Evolutionary conservation across 495 filamentous ascomycete genomes (phyloP).

Genomic region (Penicillium coprophilum): DNA sequence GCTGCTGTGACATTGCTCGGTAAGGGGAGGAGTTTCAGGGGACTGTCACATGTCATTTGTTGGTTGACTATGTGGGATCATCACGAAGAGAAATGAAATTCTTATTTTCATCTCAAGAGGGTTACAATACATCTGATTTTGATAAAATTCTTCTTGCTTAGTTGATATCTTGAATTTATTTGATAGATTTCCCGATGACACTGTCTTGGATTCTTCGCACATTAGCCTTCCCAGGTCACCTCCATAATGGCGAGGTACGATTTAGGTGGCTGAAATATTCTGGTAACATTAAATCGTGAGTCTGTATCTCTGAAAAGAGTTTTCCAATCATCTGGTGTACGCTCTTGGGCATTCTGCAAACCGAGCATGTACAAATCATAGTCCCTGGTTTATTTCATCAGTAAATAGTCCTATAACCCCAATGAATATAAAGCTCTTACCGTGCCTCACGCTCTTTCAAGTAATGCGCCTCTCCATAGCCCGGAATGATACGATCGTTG

Average conservation of each 20-base stretch:
- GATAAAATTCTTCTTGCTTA: neutral
- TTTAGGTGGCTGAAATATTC: slow-evolving; percentile 14
- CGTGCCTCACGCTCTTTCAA: slow-evolving; percentile 19
- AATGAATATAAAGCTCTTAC: neutral
- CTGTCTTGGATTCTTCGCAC: neutral
- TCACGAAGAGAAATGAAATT: neutral
- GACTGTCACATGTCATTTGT: neutral
- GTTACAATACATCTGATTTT: neutral
- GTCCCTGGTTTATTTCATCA: slow-evolving; percentile 21
- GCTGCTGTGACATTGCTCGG: slow-evolving; percentile 49
- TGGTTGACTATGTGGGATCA: neutral
- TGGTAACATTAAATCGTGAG: slow-evolving; percentile 23
- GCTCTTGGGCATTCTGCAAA: slow-evolving; percentile 36
- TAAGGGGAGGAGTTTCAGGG: neutral
- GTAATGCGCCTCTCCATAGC: slow-evolving; percentile 18
- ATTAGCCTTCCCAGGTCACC: slow-evolving; percentile 16
- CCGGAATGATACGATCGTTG: slow-evolving; percentile 43
- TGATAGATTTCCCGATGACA: neutral
- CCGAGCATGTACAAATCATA: slow-evolving; percentile 39
- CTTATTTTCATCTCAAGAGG: neutral
- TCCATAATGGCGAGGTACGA: slow-evolving; percentile 26
- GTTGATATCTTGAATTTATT: neutral
- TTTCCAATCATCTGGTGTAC: slow-evolving; percentile 31
- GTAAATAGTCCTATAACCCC: neutral
- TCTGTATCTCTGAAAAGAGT: slow-evolving; percentile 32